phyloP scores from a whole-genome alignment of 495 filamentous ascomycete species.

The Aspergillus nanangensis region DNA sequence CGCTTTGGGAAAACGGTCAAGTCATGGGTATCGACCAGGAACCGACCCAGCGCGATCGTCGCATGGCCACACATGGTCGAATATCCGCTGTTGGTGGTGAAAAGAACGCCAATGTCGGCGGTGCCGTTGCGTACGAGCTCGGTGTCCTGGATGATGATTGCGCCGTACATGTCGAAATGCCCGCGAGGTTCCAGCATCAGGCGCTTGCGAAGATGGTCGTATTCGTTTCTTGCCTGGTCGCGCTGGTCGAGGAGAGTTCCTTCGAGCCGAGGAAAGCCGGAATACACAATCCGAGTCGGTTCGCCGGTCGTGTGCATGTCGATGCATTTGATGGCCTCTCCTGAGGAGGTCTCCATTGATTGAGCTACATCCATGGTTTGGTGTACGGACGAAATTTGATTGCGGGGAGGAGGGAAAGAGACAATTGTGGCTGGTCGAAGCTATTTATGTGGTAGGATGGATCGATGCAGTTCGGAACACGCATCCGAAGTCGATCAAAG shows the following conservation, averaged over 20 bases:
- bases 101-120: slow-evolving; percentile 45
- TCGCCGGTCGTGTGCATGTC: slow-evolving; percentile 35
- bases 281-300: slow-evolving; percentile 28
- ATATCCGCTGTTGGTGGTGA: slow-evolving; percentile 69
- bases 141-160: slow-evolving; percentile 23
- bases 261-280: slow-evolving; percentile 20
- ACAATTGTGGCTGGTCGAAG: too few species aligned
- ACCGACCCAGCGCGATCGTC: slow-evolving; percentile 31
- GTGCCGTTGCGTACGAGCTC: slow-evolving; percentile 32
- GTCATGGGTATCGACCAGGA: slow-evolving; percentile 25
- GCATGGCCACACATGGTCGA: slow-evolving; percentile 65
- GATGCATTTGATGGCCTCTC: slow-evolving; percentile 20
- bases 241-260: slow-evolving; percentile 25
- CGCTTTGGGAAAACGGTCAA: slow-evolving; percentile 17
- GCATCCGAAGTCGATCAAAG: too few species aligned
- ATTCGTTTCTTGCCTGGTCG: slow-evolving; percentile 14
- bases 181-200: slow-evolving; percentile 32
- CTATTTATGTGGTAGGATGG: too few species aligned
- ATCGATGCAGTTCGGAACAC: too few species aligned
- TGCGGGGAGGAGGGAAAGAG: neutral
- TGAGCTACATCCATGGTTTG: slow-evolving; percentile 56
- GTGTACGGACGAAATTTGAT: neutral
- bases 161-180: slow-evolving; percentile 31
- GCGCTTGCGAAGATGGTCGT: slow-evolving; percentile 24
- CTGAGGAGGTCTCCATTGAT: slow-evolving; percentile 30